Evolutionary conservation across 163 green algal genomes (phyloP), one percentile per base, ranked within the genome.

Genomic region (Volvox carteri): DNA sequence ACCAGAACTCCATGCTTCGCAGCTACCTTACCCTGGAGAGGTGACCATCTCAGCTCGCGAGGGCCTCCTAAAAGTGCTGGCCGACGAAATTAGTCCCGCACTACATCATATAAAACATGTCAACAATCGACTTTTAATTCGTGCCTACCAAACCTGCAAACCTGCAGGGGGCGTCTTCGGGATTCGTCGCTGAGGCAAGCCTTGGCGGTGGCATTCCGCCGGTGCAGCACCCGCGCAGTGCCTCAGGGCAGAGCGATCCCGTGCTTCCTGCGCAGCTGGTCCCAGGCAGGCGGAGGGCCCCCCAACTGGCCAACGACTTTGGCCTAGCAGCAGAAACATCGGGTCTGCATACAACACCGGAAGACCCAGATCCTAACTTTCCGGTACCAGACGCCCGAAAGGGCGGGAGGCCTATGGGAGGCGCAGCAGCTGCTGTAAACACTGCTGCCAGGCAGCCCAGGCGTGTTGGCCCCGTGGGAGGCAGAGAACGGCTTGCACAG

Each of bases 201-300:
- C 50, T 88, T 0, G 83, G 83, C 16, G 83, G 83, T 16, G 83
- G 83, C 28, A 83, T 88, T 21, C 68, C 83, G 12, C 68, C 83
- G 2, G 50, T 60, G 0, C 46, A 58, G 37, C 50, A 44, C 0
- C 9, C 28, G 18, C 35, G 33, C 1, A 23, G 16, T 48, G 12
- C 7, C 2, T 4, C 44, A n/a, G 62, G 30, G 7, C 21, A 41
- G 5, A 39, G 60, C 35, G 81, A 87, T n/a, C 14, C 35, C 12
- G 16, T n/a, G 35, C 67, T 72, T 4, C 8, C 67, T 0, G 62
- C 65, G 1, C 62, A 87, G 81, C 81, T 80, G 21, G 42, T 65
- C 0, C 65, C 62, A 37, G 9, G 48, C 18, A 70, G 75, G 30
- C 44, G 44, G 25, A 46, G 35, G 35, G 19, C 75, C 5, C 48